phyloP scores from a whole-genome alignment of 1,139 yeast species.

The Tardiomyces blankii region DNA sequence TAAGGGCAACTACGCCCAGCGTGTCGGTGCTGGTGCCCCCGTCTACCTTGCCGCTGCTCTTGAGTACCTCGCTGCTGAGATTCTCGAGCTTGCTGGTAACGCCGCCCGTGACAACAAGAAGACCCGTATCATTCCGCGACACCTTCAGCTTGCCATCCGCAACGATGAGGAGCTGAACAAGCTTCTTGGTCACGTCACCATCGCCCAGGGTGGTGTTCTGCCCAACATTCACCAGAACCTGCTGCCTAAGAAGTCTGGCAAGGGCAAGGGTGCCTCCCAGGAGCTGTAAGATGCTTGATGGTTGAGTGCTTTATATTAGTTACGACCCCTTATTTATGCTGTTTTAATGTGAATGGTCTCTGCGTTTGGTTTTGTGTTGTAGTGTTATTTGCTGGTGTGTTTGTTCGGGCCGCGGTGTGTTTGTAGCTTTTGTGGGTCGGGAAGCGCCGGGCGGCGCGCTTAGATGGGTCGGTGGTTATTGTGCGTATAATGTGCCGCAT shows the following conservation, averaged over 20 bases:
- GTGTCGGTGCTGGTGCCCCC: slow-evolving; percentile 98
- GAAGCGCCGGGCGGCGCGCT: no score
- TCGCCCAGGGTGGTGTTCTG: slow-evolving; percentile 97
- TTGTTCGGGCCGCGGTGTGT: no score
- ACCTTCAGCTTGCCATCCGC: slow-evolving; percentile 95
- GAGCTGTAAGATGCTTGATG: slow-evolving; percentile 19
- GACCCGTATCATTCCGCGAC: slow-evolving; percentile 98
- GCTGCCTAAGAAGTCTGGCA: slow-evolving; percentile 69
- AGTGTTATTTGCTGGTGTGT: background rate
- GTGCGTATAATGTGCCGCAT: no score
- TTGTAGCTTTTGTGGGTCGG: no score
- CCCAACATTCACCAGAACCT: slow-evolving; percentile 92
- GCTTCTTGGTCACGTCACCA: slow-evolving; percentile 69
- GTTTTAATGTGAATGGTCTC: background rate
- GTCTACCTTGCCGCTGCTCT: slow-evolving; percentile 93
- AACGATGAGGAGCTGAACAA: slow-evolving; percentile 96
- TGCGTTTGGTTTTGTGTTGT: background rate
- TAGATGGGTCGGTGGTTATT: no score
- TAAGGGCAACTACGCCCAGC: slow-evolving; percentile 98
- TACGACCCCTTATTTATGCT: slow-evolving; percentile 1
- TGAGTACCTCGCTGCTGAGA: slow-evolving; percentile 95
- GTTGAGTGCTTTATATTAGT: background rate
- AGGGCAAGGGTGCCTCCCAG: slow-evolving; percentile 28
- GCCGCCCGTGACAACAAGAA: slow-evolving; percentile 98
- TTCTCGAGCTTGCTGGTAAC: slow-evolving; percentile 96